Base-by-base conservation (phyloP, 2,329 filamentous ascomycete genomes). In the Ophiostoma piceae region DNA sequence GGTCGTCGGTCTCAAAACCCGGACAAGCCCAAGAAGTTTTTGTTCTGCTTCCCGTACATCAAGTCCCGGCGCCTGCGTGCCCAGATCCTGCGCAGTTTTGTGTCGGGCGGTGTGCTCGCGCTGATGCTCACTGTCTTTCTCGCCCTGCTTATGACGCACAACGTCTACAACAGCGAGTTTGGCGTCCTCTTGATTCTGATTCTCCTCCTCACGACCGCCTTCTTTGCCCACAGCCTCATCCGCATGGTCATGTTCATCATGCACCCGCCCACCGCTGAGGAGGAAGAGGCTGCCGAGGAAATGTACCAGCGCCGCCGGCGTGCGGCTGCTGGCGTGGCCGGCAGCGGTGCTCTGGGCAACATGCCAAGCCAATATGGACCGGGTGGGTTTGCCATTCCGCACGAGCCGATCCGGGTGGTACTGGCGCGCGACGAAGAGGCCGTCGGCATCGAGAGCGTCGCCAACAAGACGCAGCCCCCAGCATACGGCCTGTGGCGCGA, bases 401-500 rank as follows among this genome's bases (percentile, higher is more conserved):
- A 83, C 9, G 83, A 85, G 35, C 93, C 93, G 0, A 96, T 96
- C 72, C 88, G 85, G 57, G 91, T 96, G 12, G 86, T 91, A 22
- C 83, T 94, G 65, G 87, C 88, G 1, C 84, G 87, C 57, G 92
- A 95, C 75, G 90, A 94, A 75, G 91, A 93, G 75, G 85, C 86
- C 22, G 84, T 81, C 1, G 85, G 84, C 3, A 77, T 83, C 68
- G 83, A 86, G 70, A 85, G 82, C 67, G 84, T 87, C 71, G 80
- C 84, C 0, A 80, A 81, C 60, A 88, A 88, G 74, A 73, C 84
- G 26, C 87, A 88, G 9, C 93, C 94, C 3, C 93, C 94, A 0
- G 92, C 92, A 1, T 97, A 97, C 76, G 93, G 93, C 0, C 81
- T 92, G 0, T 96, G 92, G 91, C 84, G 92, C 68, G 88, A 89